Evolutionary conservation across 1,139 yeast species (phyloP).

Genomic region (Magnusiomyces sp.): DNA sequence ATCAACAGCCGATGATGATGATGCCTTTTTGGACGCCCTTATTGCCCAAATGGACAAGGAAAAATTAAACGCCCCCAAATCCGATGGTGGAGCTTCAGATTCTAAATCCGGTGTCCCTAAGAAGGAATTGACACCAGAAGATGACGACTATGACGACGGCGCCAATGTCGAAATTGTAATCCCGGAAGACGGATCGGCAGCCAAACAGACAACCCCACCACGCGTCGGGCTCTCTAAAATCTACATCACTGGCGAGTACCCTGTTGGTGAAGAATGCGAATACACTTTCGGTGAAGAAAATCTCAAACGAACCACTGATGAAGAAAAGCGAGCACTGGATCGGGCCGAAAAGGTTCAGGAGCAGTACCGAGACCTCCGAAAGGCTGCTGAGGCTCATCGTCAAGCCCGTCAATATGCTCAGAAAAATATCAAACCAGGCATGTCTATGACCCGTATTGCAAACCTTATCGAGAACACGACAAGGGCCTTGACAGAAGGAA

Average conservation of each 20-base stretch:
- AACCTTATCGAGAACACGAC: slow-evolving; percentile 82
- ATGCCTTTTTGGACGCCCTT: slow-evolving; percentile 4
- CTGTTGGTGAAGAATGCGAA: slow-evolving; percentile 58
- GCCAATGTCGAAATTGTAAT: background rate
- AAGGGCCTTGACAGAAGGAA: slow-evolving; percentile 60
- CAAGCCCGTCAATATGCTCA: slow-evolving; percentile 79
- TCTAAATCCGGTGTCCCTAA: background rate
- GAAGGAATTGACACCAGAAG: background rate
- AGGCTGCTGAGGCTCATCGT: slow-evolving; percentile 93
- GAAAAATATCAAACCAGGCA: slow-evolving; percentile 74
- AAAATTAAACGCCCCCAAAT: background rate
- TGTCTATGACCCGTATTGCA: slow-evolving; percentile 85
- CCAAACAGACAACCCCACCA: slow-evolving; percentile 13
- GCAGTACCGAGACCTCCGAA: slow-evolving; percentile 81
- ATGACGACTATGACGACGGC: slow-evolving; percentile 1
- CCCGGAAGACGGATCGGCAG: slow-evolving; percentile 3
- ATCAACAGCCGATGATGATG: slow-evolving; percentile 4
- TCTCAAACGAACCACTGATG: slow-evolving; percentile 70
- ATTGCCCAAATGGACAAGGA: slow-evolving; percentile 2
- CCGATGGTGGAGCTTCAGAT: background rate
- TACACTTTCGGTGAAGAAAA: slow-evolving; percentile 59
- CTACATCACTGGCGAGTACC: slow-evolving; percentile 37
- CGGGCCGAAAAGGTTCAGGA: slow-evolving; percentile 45
- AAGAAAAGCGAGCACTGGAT: slow-evolving; percentile 74
- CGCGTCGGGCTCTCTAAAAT: slow-evolving; percentile 11